Conservation (phyloP, 169 alveolate species). For the Cryptosporidium canis region DNA sequence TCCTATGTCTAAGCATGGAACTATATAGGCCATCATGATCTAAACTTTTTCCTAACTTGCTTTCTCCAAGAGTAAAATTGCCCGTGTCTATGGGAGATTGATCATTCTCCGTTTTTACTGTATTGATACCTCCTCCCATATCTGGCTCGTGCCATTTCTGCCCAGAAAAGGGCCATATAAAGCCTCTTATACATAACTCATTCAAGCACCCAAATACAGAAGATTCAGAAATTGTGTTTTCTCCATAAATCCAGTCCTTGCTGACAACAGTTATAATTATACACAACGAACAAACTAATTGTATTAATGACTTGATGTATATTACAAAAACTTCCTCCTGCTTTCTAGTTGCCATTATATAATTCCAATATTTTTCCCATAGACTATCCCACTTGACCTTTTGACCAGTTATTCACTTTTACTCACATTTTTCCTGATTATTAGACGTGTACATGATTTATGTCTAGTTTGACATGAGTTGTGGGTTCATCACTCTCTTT, state of each 20-base stretch:
- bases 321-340: conserved; percentile 45
- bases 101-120: neutral
- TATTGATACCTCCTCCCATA: neutral
- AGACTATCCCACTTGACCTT: neutral
- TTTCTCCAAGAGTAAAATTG: neutral
- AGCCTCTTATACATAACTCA: conserved; percentile 12
- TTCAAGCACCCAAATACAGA: conserved; percentile 7
- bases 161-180: neutral
- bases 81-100: neutral
- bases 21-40: neutral
- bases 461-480: conserved; percentile 48
- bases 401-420: neutral
- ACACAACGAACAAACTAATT: conserved; percentile 3
- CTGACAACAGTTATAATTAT: neutral
- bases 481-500: neutral
- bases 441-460: conserved; percentile 50
- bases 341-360: conserved; percentile 28
- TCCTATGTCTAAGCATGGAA: neutral
- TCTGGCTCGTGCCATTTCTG: neutral
- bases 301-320: conserved; percentile 16
- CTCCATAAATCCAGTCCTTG: conserved; percentile 44
- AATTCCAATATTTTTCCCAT: neutral
- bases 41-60: neutral
- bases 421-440: conserved; percentile 9
- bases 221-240: neutral